Evolutionary conservation across 1,139 yeast species (phyloP).

Genomic region (Magnusiomyces suaveolens): DNA sequence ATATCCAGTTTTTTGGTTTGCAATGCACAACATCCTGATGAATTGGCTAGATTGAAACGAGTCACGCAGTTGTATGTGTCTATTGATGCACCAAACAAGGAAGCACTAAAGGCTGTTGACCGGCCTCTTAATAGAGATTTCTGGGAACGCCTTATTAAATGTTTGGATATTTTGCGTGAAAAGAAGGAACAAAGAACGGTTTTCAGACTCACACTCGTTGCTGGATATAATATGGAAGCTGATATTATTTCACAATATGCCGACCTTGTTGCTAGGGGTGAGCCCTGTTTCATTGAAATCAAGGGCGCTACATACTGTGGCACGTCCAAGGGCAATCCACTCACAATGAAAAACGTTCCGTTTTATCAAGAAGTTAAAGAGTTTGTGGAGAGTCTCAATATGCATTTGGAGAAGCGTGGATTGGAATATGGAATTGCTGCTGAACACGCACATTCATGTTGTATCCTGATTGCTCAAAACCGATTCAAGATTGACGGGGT

Average conservation of each 20-base stretch:
- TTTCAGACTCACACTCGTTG: slow-evolving; percentile 79
- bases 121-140: slow-evolving; percentile 83
- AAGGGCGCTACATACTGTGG: slow-evolving; percentile 96
- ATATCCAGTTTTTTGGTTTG: slow-evolving; percentile 86
- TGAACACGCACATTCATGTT: slow-evolving; percentile 92
- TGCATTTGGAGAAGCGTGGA: slow-evolving; percentile 54
- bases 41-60: slow-evolving; percentile 53
- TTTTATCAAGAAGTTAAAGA: slow-evolving; percentile 81
- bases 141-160: slow-evolving; percentile 79
- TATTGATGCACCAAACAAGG: slow-evolving; percentile 82
- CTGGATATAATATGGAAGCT: slow-evolving; percentile 89
- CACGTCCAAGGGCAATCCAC: slow-evolving; percentile 69
- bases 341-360: slow-evolving; percentile 93
- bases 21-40: slow-evolving; percentile 92
- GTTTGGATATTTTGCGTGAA: slow-evolving; percentile 70
- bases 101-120: slow-evolving; percentile 71
- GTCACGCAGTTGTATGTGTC: slow-evolving; percentile 90
- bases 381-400: slow-evolving; percentile 56
- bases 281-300: slow-evolving; percentile 82
- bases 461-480: slow-evolving; percentile 71
- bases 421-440: slow-evolving; percentile 76
- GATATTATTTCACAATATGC: slow-evolving; percentile 78
- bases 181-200: slow-evolving; percentile 84
- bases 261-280: slow-evolving; percentile 71
- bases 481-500: slow-evolving; percentile 59